Percentiles rank a stretch among this genome's conserved stretches.
Evolutionary conservation across 164 flowering plant genomes (phyloP).

Genomic region (Paratinospora sagittata): DNA sequence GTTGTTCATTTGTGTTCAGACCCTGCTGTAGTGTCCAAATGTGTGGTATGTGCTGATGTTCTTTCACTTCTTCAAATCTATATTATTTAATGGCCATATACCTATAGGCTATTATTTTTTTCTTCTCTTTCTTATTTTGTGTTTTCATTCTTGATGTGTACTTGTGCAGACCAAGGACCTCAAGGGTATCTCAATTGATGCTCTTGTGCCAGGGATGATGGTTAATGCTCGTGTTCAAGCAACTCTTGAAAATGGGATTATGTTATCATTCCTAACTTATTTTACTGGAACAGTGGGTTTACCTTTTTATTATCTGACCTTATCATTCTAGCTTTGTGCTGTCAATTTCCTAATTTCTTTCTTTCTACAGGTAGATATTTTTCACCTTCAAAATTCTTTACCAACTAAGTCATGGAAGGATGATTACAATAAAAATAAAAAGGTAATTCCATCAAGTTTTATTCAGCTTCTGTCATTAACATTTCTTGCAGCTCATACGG

Average conservation of each 20-base stretch:
- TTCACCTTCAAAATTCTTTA: conserved; percentile 58
- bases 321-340: not conserved
- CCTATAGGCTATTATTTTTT: not conserved
- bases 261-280: conserved; percentile 86
- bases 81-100: not conserved
- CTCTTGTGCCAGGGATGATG: conserved; percentile 96
- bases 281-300: conserved; percentile 93
- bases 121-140: conserved; percentile 5
- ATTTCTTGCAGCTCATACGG: too few species aligned
- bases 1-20: conserved; percentile 66
- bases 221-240: conserved; percentile 76
- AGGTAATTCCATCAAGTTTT: conserved; percentile 40
- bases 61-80: not conserved
- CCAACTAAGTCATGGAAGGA: conserved; percentile 69
- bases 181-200: conserved; percentile 86
- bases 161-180: conserved; percentile 68
- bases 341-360: not conserved
- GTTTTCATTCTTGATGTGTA: conserved; percentile 2
- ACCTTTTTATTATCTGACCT: not conserved
- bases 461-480: not conserved
- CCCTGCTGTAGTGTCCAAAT: conserved; percentile 55
- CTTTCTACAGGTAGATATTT: conserved; percentile 71
- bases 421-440: conserved; percentile 54
- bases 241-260: conserved; percentile 79
- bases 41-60: conserved; percentile 41